These are phyloP conservation scores for Colletotrichum zoysiae DNA, from an alignment of 2,329 filamentous ascomycete species.

Conservation along the genomic window DNA sequence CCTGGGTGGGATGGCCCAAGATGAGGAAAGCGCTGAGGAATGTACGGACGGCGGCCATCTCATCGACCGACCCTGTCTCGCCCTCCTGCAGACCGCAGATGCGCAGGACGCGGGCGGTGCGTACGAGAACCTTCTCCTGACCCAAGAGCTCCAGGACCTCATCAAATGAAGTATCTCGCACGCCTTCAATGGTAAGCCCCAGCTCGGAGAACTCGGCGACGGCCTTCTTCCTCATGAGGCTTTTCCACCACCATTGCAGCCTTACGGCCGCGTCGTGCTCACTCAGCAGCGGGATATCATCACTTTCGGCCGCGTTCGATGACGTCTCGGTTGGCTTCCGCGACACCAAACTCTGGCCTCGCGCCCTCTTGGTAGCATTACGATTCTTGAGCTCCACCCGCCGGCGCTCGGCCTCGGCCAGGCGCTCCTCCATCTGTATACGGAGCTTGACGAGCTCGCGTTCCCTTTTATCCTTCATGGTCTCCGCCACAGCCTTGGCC, in stretches of 20 bases:
- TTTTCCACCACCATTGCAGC: constrained; percentile 80
- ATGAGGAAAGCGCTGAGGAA: constrained; percentile 87
- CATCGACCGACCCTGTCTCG: constrained; percentile 70
- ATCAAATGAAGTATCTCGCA: constrained; percentile 79
- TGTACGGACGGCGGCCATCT: constrained; percentile 79
- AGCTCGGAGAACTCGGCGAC: constrained; percentile 76
- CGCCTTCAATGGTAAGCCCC: constrained; percentile 77
- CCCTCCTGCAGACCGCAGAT: constrained; percentile 79
- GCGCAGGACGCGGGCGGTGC: constrained; percentile 75
- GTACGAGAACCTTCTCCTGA: constrained; percentile 73
- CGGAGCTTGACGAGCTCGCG: constrained; percentile 78
- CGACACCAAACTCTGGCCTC: constrained; percentile 64
- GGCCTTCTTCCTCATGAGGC: constrained; percentile 66
- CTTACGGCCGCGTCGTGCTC: constrained; percentile 72
- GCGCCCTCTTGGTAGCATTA: constrained; percentile 64
- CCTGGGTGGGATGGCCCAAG: constrained; percentile 81
- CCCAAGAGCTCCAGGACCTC: constrained; percentile 77
- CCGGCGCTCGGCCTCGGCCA: constrained; percentile 81
- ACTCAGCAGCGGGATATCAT: constrained; percentile 57
- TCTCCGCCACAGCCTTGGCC: constrained; percentile 85
- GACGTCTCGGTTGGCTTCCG: constrained; percentile 64
- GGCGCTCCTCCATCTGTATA: constrained; percentile 82
- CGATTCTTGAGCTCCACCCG: constrained; percentile 73
- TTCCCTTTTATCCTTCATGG: constrained; percentile 83
- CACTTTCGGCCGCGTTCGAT: constrained; percentile 64